Evolutionary conservation across 2,329 filamentous ascomycete genomes (phyloP).

Genomic region (Beauveria asiatica): DNA sequence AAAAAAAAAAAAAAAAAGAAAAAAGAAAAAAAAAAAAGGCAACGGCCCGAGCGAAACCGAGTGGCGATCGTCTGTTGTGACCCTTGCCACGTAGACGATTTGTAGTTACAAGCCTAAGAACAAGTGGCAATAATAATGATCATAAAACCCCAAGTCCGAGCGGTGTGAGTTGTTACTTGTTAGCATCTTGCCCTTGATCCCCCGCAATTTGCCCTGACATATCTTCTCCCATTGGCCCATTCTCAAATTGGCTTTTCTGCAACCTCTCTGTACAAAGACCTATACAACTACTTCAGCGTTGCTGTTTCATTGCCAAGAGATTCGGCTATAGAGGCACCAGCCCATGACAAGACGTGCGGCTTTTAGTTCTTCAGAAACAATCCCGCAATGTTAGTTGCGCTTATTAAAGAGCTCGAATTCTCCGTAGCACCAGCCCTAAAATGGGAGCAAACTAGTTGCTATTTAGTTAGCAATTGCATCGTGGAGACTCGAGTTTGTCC

Average conservation of each 20-base stretch:
- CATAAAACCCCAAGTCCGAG: not conserved
- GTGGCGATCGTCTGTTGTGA: constrained; percentile 3
- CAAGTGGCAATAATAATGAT: not conserved
- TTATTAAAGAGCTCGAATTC: not conserved
- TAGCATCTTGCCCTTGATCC: not conserved
- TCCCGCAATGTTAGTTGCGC: not conserved
- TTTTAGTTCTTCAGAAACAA: not conserved
- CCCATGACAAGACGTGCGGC: not conserved
- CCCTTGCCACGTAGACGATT: constrained; percentile 4
- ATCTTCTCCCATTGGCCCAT: not conserved
- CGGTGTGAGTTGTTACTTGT: not conserved
- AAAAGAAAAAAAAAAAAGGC: not conserved
- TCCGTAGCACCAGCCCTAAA: not conserved
- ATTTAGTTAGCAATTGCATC: not conserved
- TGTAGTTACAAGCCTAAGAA: not conserved
- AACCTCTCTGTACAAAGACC: not conserved
- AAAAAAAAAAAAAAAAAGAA: not conserved
- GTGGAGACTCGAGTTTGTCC: not conserved
- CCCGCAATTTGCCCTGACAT: not conserved
- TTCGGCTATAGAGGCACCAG: not conserved
- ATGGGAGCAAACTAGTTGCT: not conserved
- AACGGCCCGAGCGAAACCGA: not conserved
- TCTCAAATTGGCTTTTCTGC: not conserved
- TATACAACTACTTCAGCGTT: not conserved
- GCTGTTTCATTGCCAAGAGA: not conserved